A percentile compares a stretch with the other conserved stretches of the same genome.
phyloP scores from a whole-genome alignment of 805 yeast genomes.

The Yamadazyma ubonensis region DNA sequence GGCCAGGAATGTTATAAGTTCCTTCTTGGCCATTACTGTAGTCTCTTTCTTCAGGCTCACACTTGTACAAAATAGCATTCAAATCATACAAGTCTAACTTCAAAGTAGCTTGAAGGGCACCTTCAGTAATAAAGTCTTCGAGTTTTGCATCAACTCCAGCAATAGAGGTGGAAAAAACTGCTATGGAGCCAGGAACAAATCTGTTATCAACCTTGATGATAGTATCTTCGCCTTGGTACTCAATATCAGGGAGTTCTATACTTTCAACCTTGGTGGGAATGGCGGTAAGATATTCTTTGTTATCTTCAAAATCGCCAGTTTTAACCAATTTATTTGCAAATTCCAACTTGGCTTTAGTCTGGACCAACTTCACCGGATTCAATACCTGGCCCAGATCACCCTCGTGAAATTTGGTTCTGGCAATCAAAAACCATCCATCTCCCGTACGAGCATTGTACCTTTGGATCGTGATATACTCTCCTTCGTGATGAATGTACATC shows the following conservation, averaged over 20 bases:
- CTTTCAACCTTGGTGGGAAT: conserved; percentile 63
- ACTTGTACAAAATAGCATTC: conserved; percentile 70
- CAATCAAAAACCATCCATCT: conserved; percentile 82
- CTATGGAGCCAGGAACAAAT: conserved; percentile 90
- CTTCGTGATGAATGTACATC: conserved; percentile 93
- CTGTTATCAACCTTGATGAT: conserved; percentile 54
- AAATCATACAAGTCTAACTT: conserved; percentile 64
- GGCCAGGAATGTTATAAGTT: conserved; percentile 67
- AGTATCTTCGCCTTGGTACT: conserved; percentile 46
- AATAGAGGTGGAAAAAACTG: conserved; percentile 71
- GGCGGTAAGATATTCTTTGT: conserved; percentile 49
- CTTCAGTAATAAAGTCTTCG: conserved; percentile 66
- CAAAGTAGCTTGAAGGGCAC: conserved; percentile 72
- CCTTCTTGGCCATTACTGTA: conserved; percentile 71
- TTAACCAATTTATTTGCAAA: conserved; percentile 58
- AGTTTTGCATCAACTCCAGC: conserved; percentile 63
- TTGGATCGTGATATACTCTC: conserved; percentile 87
- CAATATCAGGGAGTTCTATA: conserved; percentile 50
- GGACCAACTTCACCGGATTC: conserved; percentile 57
- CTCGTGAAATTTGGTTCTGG: conserved; percentile 71
- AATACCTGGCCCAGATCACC: conserved; percentile 49
- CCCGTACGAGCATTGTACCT: conserved; percentile 82
- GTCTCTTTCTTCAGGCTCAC: conserved; percentile 88
- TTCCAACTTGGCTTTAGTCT: conserved; percentile 56
- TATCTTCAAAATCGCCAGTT: conserved; percentile 47